Percentiles rank a stretch among this genome's conserved stretches.
phyloP scores from a whole-genome alignment of 1,139 yeast genomes.

The Yamadazyma conglobata region DNA sequence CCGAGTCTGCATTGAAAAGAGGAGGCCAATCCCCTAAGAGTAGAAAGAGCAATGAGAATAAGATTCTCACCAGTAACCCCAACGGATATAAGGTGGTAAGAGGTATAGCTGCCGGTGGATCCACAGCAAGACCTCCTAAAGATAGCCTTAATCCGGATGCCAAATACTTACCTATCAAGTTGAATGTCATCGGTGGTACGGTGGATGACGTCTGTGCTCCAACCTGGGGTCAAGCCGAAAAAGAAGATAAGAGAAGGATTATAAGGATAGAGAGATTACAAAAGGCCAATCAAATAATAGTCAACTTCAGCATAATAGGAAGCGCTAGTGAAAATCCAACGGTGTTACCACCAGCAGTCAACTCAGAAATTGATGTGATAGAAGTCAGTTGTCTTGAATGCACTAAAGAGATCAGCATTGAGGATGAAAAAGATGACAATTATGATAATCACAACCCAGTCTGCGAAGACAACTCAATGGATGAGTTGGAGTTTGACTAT shows the following conservation, averaged over 20 bases:
- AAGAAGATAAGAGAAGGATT: conserved; percentile 50
- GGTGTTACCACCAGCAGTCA: conserved; percentile 30
- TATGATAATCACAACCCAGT: conserved; percentile 27
- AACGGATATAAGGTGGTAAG: conserved; percentile 42
- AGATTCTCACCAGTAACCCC: conserved; percentile 13
- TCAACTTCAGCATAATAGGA: conserved; percentile 50
- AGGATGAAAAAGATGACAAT: conserved; percentile 32
- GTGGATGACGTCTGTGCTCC: conserved; percentile 49
- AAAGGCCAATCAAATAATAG: conserved; percentile 42
- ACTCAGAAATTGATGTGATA: conserved; percentile 43
- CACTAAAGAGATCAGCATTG: conserved; percentile 15
- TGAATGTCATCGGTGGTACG: conserved; percentile 42
- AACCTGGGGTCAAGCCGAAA: conserved; percentile 46
- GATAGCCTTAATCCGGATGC: conserved; percentile 30
- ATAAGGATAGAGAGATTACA: conserved; percentile 56
- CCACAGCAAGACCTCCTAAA: conserved; percentile 54
- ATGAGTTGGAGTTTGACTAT: conserved; percentile 32
- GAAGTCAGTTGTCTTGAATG: conserved; percentile 61
- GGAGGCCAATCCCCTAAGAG: conserved; percentile 7
- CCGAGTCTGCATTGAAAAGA: conserved; percentile 1
- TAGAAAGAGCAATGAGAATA: conserved; percentile 11
- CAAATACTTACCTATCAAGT: conserved; percentile 43
- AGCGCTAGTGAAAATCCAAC: conserved; percentile 48
- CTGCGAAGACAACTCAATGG: conserved; percentile 12
- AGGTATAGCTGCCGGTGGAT: conserved; percentile 59